These are phyloP conservation scores for Geotrichum cucujoidarum DNA, from an alignment of 1,139 yeast species.

Conservation along the genomic window DNA sequence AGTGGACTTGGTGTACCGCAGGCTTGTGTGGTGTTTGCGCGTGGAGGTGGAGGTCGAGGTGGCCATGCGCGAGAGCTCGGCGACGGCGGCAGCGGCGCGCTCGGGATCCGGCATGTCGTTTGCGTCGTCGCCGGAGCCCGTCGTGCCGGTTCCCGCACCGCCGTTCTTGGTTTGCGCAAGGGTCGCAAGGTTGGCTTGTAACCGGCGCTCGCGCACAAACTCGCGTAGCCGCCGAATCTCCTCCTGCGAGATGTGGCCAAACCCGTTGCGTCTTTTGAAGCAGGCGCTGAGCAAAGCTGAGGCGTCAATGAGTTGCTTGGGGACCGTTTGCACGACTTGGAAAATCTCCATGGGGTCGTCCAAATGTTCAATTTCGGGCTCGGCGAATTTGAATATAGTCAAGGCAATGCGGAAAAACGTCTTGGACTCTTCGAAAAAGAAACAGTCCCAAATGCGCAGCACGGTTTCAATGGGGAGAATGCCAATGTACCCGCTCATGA, in stretches of 20 bases:
- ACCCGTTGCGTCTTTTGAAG: conserved; percentile 68
- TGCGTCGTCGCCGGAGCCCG: background rate
- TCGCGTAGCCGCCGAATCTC: conserved; percentile 73
- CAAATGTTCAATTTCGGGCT: conserved; percentile 50
- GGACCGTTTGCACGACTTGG: conserved; percentile 78
- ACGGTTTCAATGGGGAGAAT: conserved; percentile 82
- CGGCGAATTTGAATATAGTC: conserved; percentile 74
- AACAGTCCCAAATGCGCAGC: conserved; percentile 87
- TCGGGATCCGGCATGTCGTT: no score
- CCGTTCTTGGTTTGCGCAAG: background rate
- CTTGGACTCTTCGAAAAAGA: conserved; percentile 89
- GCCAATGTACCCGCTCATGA: conserved; percentile 91
- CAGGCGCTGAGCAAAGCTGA: conserved; percentile 65
- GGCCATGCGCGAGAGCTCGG: no score
- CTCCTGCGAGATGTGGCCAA: conserved; percentile 72
- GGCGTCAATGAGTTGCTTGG: conserved; percentile 69
- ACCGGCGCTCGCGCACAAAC: conserved; percentile 49
- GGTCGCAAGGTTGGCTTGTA: conserved; percentile 13
- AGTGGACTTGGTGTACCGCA: background rate
- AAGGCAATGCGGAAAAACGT: conserved; percentile 77
- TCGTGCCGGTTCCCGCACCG: background rate
- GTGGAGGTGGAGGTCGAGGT: background rate
- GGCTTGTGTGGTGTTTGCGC: background rate
- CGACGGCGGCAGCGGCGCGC: no score
- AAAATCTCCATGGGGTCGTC: conserved; percentile 77